phyloP scores from a whole-genome alignment of 306 rosid species.

The Malus sieversii region DNA sequence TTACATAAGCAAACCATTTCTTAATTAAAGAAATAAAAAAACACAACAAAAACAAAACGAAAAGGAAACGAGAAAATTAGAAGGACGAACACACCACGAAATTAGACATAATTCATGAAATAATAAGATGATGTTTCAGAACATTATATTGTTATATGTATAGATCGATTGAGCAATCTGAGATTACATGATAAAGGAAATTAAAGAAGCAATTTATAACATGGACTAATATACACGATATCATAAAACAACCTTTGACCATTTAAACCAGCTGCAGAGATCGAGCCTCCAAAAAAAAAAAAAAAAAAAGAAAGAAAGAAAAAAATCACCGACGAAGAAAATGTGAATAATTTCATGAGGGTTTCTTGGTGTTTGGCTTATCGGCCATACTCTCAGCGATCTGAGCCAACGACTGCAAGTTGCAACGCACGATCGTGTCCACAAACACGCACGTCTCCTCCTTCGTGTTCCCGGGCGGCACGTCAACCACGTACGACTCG shows the following conservation, averaged over 20 bases:
- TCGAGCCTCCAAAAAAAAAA: background rate
- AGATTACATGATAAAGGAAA: background rate
- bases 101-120: background rate
- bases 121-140: background rate
- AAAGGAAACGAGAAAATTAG: background rate
- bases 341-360: background rate
- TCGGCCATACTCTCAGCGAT: constrained; percentile 57
- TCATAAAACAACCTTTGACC: background rate
- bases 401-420: constrained; percentile 78
- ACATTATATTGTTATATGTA: too few species aligned
- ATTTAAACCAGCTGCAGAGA: background rate
- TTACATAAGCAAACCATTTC: too few species aligned
- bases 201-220: background rate
- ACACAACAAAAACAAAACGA: background rate
- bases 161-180: background rate
- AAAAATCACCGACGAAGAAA: background rate
- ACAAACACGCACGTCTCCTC: constrained; percentile 90
- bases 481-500: constrained; percentile 85
- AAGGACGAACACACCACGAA: background rate
- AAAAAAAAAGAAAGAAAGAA: background rate
- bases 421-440: constrained; percentile 89
- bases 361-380: background rate
- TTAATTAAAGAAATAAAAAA: too few species aligned
- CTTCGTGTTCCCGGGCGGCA: constrained; percentile 71
- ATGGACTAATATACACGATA: background rate